phyloP scores from a whole-genome alignment of 768 basidiomycete genomes.

The Amanita fuliginea region DNA sequence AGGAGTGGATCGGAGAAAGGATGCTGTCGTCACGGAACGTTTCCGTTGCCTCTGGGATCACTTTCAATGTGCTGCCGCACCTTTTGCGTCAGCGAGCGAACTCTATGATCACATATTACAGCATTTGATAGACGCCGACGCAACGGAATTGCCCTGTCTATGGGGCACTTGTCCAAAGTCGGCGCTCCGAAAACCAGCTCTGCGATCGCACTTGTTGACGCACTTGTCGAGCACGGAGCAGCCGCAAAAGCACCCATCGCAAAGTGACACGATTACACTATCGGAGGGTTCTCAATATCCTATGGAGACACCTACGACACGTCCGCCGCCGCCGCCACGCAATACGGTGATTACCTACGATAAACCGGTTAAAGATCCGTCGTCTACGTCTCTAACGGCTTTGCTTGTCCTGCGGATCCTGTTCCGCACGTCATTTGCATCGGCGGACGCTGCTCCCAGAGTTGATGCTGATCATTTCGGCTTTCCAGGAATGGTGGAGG shows the following conservation, averaged over 20 bases:
- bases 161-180: conserved; percentile 61
- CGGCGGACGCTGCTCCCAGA: conserved; percentile 54
- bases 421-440: conserved; percentile 70
- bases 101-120: conserved; percentile 65
- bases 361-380: conserved; percentile 50
- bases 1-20: conserved; percentile 66
- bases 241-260: conserved; percentile 48
- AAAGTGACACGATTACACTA: conserved; percentile 67
- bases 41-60: conserved; percentile 76
- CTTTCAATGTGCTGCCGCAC: conserved; percentile 37
- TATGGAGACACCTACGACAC: conserved; percentile 46
- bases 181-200: conserved; percentile 33
- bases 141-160: conserved; percentile 40
- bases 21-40: conserved; percentile 41
- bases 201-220: conserved; percentile 65
- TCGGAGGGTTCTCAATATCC: conserved; percentile 48
- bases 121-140: conserved; percentile 38
- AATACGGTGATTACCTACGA: conserved; percentile 48
- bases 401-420: conserved; percentile 76
- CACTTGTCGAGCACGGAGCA: conserved; percentile 58
- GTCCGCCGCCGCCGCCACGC: conserved; percentile 65
- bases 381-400: conserved; percentile 68
- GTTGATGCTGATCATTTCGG: conserved; percentile 83
- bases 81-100: conserved; percentile 43
- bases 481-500: conserved; percentile 75